Evolutionary conservation across 169 alveolate genomes (phyloP).

Genomic region (Eimeria praecox): DNA sequence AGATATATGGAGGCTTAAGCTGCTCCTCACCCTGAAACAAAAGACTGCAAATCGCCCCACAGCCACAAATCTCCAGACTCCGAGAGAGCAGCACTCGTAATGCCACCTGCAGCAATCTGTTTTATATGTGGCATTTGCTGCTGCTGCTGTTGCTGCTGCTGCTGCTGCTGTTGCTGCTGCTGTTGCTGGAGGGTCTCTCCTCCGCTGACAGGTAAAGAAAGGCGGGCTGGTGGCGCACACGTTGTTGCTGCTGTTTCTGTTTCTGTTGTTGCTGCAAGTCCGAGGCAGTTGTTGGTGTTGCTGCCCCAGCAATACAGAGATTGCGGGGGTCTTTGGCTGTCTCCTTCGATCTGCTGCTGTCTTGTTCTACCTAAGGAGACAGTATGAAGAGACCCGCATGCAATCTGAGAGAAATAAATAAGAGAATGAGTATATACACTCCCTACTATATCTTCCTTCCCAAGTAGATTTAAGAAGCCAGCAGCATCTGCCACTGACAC

Average conservation of each 20-base stretch:
- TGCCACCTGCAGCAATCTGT: slow-evolving; percentile 79
- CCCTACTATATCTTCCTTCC: background rate
- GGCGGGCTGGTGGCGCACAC: slow-evolving; percentile 23
- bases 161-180: slow-evolving; percentile 27
- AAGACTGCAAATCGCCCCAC: slow-evolving; percentile 59
- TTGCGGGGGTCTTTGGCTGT: background rate
- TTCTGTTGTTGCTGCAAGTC: slow-evolving; percentile 38
- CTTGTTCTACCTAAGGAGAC: slow-evolving; percentile 18
- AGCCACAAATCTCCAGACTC: slow-evolving; percentile 38
- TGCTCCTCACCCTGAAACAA: background rate
- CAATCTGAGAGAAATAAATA: slow-evolving; percentile 50
- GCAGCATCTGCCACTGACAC: slow-evolving; percentile 24
- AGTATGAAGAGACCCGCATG: slow-evolving; percentile 77
- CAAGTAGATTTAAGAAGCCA: background rate
- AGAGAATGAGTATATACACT: background rate
- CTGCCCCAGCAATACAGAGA: slow-evolving; percentile 69
- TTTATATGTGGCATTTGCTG: slow-evolving; percentile 37
- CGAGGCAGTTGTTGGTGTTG: slow-evolving; percentile 73
- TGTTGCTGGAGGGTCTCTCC: background rate
- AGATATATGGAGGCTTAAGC: background rate
- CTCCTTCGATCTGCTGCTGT: background rate
- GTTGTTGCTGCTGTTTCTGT: background rate
- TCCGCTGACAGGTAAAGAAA: background rate
- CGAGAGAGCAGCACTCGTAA: slow-evolving; percentile 31
- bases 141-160: slow-evolving; percentile 36